Percentiles rank a stretch among this genome's conserved stretches.
These are phyloP conservation scores for Gillenia trifoliata DNA, from an alignment of 306 rosid genomes.

Conservation along the genomic window DNA sequence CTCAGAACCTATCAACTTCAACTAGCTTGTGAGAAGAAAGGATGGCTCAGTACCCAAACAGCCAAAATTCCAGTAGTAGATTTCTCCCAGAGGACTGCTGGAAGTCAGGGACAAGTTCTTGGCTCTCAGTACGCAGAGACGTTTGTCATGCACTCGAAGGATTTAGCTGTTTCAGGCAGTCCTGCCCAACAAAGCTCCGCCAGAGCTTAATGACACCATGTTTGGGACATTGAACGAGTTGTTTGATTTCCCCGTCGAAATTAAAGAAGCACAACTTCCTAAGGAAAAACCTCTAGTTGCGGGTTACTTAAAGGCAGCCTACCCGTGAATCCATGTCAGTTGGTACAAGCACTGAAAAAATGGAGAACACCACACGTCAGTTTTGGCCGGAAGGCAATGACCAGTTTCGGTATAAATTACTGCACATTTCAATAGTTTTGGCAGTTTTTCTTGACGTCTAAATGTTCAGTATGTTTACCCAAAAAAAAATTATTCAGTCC, in stretches of 20 bases:
- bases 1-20: no score
- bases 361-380: no score
- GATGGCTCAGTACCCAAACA: background rate
- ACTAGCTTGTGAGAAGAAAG: background rate
- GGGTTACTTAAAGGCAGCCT: background rate
- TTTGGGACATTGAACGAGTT: constrained; percentile 1
- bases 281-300: background rate
- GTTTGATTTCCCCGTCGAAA: constrained; percentile 10
- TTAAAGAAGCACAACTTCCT: no score
- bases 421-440: no score
- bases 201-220: background rate
- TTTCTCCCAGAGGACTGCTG: background rate
- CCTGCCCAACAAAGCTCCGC: background rate
- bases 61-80: background rate
- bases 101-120: background rate
- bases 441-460: no score
- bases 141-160: constrained; percentile 20
- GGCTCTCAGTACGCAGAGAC: constrained; percentile 8
- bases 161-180: constrained; percentile 14
- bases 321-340: background rate
- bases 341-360: no score
- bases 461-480: no score
- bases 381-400: no score
- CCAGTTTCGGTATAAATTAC: background rate
- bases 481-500: no score